These are phyloP conservation scores for Dactylis glomerata DNA, from an alignment of 176 grass and related monocot species.

Conservation along the genomic window DNA sequence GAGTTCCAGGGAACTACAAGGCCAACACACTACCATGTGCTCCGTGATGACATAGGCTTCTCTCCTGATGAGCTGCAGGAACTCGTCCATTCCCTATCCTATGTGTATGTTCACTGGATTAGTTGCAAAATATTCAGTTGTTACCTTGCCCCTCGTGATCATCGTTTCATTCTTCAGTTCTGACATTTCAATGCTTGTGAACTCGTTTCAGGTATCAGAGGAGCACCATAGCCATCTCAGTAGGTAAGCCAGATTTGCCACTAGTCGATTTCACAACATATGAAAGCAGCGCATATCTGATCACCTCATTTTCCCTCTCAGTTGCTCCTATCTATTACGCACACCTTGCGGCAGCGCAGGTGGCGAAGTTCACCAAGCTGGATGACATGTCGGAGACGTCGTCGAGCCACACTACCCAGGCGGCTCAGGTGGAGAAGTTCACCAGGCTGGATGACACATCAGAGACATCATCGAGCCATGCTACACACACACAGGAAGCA, in stretches of 20 bases:
- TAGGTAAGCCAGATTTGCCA: slow-evolving; percentile 28
- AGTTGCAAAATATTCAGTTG: not conserved
- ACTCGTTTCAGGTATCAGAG: slow-evolving; percentile 47
- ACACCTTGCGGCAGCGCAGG: slow-evolving; percentile 48
- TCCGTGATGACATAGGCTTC: no score
- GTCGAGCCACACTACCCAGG: not conserved
- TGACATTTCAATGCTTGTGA: not conserved
- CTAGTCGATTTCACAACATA: not conserved
- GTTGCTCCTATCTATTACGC: slow-evolving; percentile 62
- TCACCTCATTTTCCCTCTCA: not conserved
- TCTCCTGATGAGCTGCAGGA: no score
- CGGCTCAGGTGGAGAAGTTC: slow-evolving; percentile 45
- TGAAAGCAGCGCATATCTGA: not conserved
- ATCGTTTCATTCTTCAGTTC: not conserved
- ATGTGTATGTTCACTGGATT: slow-evolving; percentile 23
- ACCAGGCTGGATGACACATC: slow-evolving; percentile 38
- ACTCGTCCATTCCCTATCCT: no score
- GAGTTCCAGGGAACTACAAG: no score
- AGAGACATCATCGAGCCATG: slow-evolving; percentile 27
- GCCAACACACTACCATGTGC: no score
- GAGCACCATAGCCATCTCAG: slow-evolving; percentile 52
- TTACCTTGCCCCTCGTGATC: not conserved
- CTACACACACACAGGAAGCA: not conserved
- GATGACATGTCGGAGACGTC: slow-evolving; percentile 41
- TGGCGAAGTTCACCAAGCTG: slow-evolving; percentile 44